Percentiles rank a stretch among this genome's conserved stretches.
Evolutionary conservation across 2,329 filamentous ascomycete genomes (phyloP).

Genomic region (Coniochaeta sp.): DNA sequence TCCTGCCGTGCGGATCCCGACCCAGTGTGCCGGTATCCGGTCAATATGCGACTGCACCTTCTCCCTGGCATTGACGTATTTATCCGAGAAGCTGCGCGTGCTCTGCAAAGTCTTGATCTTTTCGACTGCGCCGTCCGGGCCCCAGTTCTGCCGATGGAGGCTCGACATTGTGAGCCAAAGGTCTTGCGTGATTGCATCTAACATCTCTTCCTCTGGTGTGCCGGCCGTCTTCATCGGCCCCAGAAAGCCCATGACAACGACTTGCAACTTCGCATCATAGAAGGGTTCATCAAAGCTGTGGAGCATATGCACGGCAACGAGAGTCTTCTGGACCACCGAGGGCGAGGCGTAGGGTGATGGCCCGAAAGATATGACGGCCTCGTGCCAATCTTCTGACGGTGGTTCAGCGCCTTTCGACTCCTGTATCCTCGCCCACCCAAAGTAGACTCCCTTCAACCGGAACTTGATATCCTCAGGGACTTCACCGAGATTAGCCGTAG

Average conservation of each 20-base stretch:
- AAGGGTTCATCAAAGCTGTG: constrained; percentile 38
- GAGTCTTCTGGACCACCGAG: constrained; percentile 38
- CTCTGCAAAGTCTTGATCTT: constrained; percentile 26
- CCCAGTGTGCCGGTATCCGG: constrained; percentile 48
- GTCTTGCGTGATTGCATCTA: constrained; percentile 28
- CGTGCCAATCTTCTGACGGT: constrained; percentile 43
- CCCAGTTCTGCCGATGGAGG: constrained; percentile 38
- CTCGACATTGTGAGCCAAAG: constrained; percentile 35
- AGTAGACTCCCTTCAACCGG: constrained; percentile 53
- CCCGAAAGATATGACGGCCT: constrained; percentile 49
- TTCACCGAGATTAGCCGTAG: constrained; percentile 45
- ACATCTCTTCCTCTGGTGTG: constrained; percentile 12
- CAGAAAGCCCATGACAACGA: constrained; percentile 55
- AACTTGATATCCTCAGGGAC: constrained; percentile 44
- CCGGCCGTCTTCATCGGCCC: constrained; percentile 24
- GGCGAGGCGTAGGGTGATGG: constrained; percentile 38
- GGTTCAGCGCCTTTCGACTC: constrained; percentile 23
- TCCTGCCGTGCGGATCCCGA: constrained; percentile 47
- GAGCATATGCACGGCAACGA: constrained; percentile 46
- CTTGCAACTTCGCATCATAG: constrained; percentile 34
- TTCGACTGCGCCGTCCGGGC: constrained; percentile 26
- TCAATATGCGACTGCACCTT: constrained; percentile 48
- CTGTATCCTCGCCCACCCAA: constrained; percentile 51
- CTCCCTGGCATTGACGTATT: constrained; percentile 38
- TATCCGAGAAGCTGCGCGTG: constrained; percentile 31